Evolutionary conservation across 208 protist genomes (phyloP).

Genomic region (Acanthamoeba sp.): DNA sequence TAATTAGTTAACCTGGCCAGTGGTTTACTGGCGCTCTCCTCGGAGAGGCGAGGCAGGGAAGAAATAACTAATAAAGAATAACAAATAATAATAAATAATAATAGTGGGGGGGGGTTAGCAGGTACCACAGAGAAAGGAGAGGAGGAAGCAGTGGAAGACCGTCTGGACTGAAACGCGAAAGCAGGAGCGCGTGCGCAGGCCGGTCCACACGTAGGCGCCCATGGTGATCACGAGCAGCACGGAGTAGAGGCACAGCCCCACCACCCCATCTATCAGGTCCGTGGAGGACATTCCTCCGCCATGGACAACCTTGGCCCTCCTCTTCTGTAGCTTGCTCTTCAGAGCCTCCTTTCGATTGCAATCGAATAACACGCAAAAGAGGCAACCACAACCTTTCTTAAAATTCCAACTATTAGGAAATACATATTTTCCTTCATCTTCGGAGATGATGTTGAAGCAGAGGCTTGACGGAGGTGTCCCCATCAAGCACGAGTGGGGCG

Average conservation of each 20-base stretch:
- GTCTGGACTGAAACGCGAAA: neutral
- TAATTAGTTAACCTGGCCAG: too few relatives aligned
- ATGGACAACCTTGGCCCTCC: neutral
- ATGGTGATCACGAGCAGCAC: neutral
- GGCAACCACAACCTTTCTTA: too few relatives aligned
- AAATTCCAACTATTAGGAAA: too few relatives aligned
- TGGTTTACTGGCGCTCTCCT: too few relatives aligned
- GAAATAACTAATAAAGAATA: neutral
- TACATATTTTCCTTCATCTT: too few relatives aligned
- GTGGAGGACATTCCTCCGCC: neutral
- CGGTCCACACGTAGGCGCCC: neutral
- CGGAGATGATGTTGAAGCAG: too few relatives aligned
- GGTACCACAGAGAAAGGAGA: conserved; percentile 7
- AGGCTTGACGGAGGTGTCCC: neutral
- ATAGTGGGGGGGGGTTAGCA: neutral
- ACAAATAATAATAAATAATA: neutral
- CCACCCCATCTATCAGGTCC: neutral
- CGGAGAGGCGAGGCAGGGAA: too few relatives aligned
- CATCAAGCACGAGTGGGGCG: neutral
- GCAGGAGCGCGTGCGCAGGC: neutral
- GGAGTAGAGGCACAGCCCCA: neutral
- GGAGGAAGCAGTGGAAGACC: neutral
- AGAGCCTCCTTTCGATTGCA: too few relatives aligned
- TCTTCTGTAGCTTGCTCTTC: too few relatives aligned
- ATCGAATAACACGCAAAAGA: too few relatives aligned